Evolutionary conservation across 1,284 basidiomycete species (phyloP).

Genomic region (Singerocomus inundabilis): DNA sequence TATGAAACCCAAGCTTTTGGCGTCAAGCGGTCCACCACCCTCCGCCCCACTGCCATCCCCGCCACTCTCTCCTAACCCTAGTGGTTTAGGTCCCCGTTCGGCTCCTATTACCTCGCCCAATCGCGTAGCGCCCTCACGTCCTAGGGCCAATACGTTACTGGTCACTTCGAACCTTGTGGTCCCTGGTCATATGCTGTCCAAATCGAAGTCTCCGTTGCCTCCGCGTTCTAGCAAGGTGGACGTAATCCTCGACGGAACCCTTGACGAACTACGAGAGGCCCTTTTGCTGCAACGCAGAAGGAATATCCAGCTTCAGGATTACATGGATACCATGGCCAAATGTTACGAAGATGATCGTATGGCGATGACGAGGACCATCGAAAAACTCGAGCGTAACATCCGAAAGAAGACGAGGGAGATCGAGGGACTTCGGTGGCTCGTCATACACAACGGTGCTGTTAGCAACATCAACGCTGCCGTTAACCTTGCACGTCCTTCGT

Average conservation of each 20-base stretch:
- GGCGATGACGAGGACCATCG: slow-evolving; percentile 39
- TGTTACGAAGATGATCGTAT: slow-evolving; percentile 44
- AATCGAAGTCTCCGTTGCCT: slow-evolving; percentile 11
- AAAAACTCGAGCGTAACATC: slow-evolving; percentile 42
- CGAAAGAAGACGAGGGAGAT: slow-evolving; percentile 46
- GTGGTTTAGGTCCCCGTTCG: slow-evolving; percentile 10
- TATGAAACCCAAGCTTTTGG: slow-evolving; percentile 19
- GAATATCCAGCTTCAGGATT: slow-evolving; percentile 39
- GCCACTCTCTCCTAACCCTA: slow-evolving; percentile 14
- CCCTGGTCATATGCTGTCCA: slow-evolving; percentile 12
- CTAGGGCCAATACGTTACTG: slow-evolving; percentile 33
- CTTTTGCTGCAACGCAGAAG: slow-evolving; percentile 35
- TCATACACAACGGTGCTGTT: slow-evolving; percentile 39
- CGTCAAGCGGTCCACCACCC: slow-evolving; percentile 29
- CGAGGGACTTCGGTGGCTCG: slow-evolving; percentile 48
- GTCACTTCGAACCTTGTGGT: slow-evolving; percentile 28
- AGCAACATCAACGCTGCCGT: slow-evolving; percentile 35
- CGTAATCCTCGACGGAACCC: slow-evolving; percentile 10
- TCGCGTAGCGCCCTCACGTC: slow-evolving; percentile 26
- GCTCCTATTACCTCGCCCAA: slow-evolving; percentile 20
- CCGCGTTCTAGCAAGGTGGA: slow-evolving; percentile 11
- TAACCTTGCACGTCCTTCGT: slow-evolving; percentile 32
- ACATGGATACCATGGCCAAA: slow-evolving; percentile 41
- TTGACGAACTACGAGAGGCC: slow-evolving; percentile 35
- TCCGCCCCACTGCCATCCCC: slow-evolving; percentile 30